Evolutionary conservation across 306 rosid species (phyloP).

Genomic region (Glycyrrhiza uralensis): DNA sequence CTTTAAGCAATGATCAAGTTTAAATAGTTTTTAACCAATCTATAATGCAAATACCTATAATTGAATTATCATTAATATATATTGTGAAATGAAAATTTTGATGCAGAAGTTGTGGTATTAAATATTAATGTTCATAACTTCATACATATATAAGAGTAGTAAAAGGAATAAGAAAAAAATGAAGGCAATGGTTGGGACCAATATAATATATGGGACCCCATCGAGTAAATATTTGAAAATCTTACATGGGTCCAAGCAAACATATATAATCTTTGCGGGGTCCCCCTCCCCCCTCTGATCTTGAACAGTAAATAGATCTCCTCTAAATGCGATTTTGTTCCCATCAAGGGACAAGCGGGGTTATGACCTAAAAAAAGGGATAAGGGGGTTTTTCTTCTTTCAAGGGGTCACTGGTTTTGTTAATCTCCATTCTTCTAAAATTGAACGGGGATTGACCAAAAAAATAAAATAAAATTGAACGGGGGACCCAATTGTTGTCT

Average conservation of each 20-base stretch:
- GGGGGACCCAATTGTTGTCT: conserved; percentile 42
- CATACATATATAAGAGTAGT: too few species aligned
- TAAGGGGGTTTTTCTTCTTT: conserved; percentile 21
- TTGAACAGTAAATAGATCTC: conserved; percentile 39
- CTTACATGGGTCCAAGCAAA: conserved; percentile 19
- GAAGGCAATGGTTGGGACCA: background rate
- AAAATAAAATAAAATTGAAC: too few species aligned
- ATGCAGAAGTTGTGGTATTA: too few species aligned
- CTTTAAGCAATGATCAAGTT: too few species aligned
- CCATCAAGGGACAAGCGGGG: too few species aligned
- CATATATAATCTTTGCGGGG: conserved; percentile 40
- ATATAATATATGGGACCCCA: background rate
- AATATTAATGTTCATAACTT: too few species aligned
- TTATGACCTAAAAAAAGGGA: too few species aligned
- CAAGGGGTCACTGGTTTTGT: background rate
- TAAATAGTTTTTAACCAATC: too few species aligned
- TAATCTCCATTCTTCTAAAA: conserved; percentile 29
- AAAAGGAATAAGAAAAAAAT: background rate
- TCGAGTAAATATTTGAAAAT: conserved; percentile 16
- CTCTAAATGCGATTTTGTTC: conserved; percentile 46
- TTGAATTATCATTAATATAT: too few species aligned
- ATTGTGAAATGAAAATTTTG: too few species aligned
- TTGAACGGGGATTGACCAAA: too few species aligned
- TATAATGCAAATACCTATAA: too few species aligned
- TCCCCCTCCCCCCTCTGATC: conserved; percentile 10